Percentiles rank a stretch among this genome's conserved stretches.
Evolutionary conservation across 768 basidiomycete genomes (phyloP).

Genomic region (Rhizopogon roseolus): DNA sequence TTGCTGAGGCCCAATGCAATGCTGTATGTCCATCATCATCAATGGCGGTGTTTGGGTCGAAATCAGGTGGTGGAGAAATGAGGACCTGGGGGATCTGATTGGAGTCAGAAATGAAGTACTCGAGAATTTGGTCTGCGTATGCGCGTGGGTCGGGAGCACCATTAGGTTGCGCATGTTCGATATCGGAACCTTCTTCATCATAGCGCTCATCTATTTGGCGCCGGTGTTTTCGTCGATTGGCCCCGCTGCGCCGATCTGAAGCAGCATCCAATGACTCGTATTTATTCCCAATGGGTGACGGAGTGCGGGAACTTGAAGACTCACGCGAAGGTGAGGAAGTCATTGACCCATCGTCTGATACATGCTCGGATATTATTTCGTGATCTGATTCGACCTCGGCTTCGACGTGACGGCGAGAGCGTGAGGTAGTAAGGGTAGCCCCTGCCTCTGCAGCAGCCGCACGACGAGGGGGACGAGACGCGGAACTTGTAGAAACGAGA

Average conservation of each 20-base stretch:
- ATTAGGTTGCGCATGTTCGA: conserved; percentile 33
- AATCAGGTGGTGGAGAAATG: conserved; percentile 82
- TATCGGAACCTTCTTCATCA: conserved; percentile 41
- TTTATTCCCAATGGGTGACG: conserved; percentile 70
- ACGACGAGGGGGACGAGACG: conserved; percentile 27
- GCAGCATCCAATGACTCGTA: conserved; percentile 26
- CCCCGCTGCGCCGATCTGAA: conserved; percentile 27
- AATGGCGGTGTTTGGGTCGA: conserved; percentile 93
- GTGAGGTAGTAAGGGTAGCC: conserved; percentile 37
- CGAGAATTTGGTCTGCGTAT: conserved; percentile 95
- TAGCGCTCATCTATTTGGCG: conserved; percentile 42
- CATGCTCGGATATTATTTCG: conserved; percentile 61
- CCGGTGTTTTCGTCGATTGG: conserved; percentile 39
- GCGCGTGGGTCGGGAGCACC: conserved; percentile 50
- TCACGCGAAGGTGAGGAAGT: conserved; percentile 84
- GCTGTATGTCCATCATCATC: conserved; percentile 98
- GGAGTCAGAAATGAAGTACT: conserved; percentile 98
- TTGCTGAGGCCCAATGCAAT: conserved; percentile 97
- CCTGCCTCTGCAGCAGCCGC: conserved; percentile 15
- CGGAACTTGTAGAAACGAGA: conserved; percentile 64
- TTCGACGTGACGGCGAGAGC: conserved; percentile 50
- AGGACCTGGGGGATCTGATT: conserved; percentile 86
- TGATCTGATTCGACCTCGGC: conserved; percentile 56
- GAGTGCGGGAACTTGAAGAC: conserved; percentile 87
- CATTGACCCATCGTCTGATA: conserved; percentile 86